These are phyloP conservation scores for Coemansia sp. DNA, from an alignment of 192 early-diverging fungal genomes.

Conservation along the genomic window DNA sequence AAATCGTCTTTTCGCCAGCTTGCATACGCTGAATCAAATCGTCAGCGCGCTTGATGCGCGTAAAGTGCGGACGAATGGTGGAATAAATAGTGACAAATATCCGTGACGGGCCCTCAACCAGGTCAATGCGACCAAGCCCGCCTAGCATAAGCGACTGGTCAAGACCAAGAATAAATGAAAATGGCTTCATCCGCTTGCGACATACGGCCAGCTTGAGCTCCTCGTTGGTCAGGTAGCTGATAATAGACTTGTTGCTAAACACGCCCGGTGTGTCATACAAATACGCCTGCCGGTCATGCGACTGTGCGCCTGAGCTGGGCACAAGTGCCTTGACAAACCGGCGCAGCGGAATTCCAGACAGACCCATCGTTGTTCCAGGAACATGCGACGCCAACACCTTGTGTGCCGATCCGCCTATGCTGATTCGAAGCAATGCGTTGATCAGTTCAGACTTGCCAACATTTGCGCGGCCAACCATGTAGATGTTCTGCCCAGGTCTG, in stretches of 20 bases:
- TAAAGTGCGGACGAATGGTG: constrained; percentile 59
- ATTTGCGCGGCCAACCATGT: constrained; percentile 72
- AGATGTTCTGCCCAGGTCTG: constrained; percentile 58
- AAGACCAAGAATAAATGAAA: constrained; percentile 58
- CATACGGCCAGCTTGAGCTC: constrained; percentile 57
- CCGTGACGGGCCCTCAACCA: constrained; percentile 47
- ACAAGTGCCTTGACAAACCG: constrained; percentile 56
- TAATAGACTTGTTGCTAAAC: constrained; percentile 57
- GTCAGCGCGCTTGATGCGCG: constrained; percentile 51
- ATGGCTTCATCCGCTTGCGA: constrained; percentile 50
- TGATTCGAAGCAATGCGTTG: constrained; percentile 62
- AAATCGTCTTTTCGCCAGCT: constrained; percentile 32
- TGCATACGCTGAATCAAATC: constrained; percentile 44
- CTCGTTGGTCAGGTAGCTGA: constrained; percentile 51
- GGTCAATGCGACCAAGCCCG: constrained; percentile 61
- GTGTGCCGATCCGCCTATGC: constrained; percentile 49
- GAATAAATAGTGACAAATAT: constrained; percentile 61
- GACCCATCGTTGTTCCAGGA: constrained; percentile 76
- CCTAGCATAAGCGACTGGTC: constrained; percentile 60
- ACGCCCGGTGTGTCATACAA: constrained; percentile 68
- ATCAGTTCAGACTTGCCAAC: constrained; percentile 78
- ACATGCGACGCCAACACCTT: constrained; percentile 61
- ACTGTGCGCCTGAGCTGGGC: constrained; percentile 24
- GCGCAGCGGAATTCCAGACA: constrained; percentile 59
- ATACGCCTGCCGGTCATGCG: constrained; percentile 38